Conservation (phyloP, 1,139 yeast species). For the Protomyces gravidus region DNA sequence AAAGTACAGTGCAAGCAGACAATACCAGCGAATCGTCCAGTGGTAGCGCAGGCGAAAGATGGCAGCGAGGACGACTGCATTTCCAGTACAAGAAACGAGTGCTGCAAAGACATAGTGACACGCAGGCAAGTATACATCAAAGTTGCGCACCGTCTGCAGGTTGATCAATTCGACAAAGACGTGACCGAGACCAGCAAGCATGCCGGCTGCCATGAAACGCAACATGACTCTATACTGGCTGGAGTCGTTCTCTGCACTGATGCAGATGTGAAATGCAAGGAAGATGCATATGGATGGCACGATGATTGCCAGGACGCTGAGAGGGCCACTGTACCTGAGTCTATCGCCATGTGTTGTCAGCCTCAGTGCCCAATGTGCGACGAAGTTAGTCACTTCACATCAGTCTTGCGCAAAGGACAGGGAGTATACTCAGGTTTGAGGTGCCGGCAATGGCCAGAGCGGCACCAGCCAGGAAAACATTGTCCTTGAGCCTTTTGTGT, state of each 20-base stretch:
- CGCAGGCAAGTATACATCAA: neutral
- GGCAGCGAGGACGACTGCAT: conserved; percentile 4
- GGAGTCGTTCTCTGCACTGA: conserved; percentile 3
- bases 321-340: conserved; percentile 5
- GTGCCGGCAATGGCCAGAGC: conserved; percentile 26
- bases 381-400: conserved; percentile 4
- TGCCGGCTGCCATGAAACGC: conserved; percentile 22
- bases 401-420: conserved; percentile 9
- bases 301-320: conserved; percentile 2
- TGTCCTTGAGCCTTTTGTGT: neutral
- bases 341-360: neutral
- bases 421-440: conserved; percentile 29
- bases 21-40: conserved; percentile 16
- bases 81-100: conserved; percentile 21
- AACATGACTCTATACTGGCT: neutral
- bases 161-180: neutral
- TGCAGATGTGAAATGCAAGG: conserved; percentile 1
- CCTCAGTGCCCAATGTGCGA: neutral
- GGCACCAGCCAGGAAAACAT: conserved; percentile 9
- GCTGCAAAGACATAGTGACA: conserved; percentile 21
- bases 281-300: neutral
- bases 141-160: conserved; percentile 5
- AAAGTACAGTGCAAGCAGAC: neutral
- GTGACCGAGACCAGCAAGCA: conserved; percentile 1
- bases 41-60: conserved; percentile 24